phyloP scores from a whole-genome alignment of 805 yeast genomes.

The Lachancea cidri region DNA sequence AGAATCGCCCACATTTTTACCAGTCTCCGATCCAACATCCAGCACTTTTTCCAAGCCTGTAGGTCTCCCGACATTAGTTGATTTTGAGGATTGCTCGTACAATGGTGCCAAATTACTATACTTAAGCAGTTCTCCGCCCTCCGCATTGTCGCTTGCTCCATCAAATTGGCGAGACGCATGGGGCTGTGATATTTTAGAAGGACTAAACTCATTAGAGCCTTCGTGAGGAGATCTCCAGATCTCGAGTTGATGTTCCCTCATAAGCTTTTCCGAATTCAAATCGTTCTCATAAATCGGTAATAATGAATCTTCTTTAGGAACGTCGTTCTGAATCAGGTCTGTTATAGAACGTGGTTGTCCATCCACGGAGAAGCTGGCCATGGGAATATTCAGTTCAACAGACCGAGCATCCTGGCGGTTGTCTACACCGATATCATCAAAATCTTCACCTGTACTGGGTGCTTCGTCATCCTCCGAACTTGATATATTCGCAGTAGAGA shows the following conservation, averaged over 20 bases:
- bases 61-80: background rate
- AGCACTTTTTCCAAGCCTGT: background rate
- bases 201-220: background rate
- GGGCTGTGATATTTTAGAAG: slow-evolving; percentile 3
- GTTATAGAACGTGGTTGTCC: slow-evolving; percentile 6
- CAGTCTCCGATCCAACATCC: background rate
- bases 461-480: slow-evolving; percentile 32
- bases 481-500: slow-evolving; percentile 27
- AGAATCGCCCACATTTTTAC: background rate
- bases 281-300: slow-evolving; percentile 3
- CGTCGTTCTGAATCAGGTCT: slow-evolving; percentile 9
- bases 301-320: slow-evolving; percentile 5
- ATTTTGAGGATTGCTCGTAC: slow-evolving; percentile 1
- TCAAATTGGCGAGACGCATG: slow-evolving; percentile 1
- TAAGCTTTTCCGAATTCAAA: slow-evolving; percentile 1
- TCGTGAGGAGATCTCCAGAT: slow-evolving; percentile 7
- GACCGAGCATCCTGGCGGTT: slow-evolving; percentile 14
- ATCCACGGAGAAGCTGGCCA: slow-evolving; percentile 1
- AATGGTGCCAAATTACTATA: slow-evolving; percentile 2
- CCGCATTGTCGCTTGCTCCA: background rate
- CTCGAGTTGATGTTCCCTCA: slow-evolving; percentile 6
- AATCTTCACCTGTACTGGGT: slow-evolving; percentile 21
- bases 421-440: slow-evolving; percentile 17
- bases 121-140: slow-evolving; percentile 1
- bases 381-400: slow-evolving; percentile 13